Base-by-base conservation (phyloP, 2,329 filamentous ascomycete genomes). In the Colletotrichum eremochloae region DNA sequence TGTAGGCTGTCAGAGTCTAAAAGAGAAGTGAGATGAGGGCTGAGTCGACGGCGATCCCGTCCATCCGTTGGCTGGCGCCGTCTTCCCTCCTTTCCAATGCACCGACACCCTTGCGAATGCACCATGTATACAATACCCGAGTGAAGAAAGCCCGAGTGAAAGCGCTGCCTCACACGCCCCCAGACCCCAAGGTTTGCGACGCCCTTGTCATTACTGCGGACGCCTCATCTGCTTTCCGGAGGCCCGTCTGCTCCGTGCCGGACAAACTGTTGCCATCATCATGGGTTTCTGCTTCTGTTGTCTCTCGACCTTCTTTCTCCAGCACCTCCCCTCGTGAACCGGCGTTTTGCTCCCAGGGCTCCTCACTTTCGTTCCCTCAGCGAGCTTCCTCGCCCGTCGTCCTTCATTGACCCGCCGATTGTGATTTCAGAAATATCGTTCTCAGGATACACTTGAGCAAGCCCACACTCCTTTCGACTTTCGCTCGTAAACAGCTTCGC, bases 101-200 rank as follows among this genome's bases (percentile, higher is more conserved):
- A 52, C 60, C 46, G 24, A 61, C 18, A 20, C 29, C 31, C 57
- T 29, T n/a, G 24, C 24, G 29, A 20, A 48, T 48, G 46, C n/a
- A 48, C 46, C 46, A 48, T n/a, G 46, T 48, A 48, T 48, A 24
- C 44, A 46, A 11, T 9, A 48, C 46, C n/a, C 24, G 11, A 20
- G 42, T 20, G 18, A 44, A 20, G 42, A 44, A 20, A 20, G 40
- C 40, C 42, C 24, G 29, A 18, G 29, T 31, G 6, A 18, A 31
- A 48, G 58, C 31, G 58, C 57, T 2, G n/a, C 57, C 29, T 61
- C 42, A 48, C 57, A 44, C 38, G 50, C 60, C 44, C 29, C 29
- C 6, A 9, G 12, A 48, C n/a, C 60, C 33, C 33, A 36, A 20
- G 46, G 31, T 38, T 24, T 63, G 60, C 46, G 36, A 63, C 44